Base-by-base conservation (phyloP, 2,329 filamentous ascomycete genomes). In the Trichophyton mentagrophytes region DNA sequence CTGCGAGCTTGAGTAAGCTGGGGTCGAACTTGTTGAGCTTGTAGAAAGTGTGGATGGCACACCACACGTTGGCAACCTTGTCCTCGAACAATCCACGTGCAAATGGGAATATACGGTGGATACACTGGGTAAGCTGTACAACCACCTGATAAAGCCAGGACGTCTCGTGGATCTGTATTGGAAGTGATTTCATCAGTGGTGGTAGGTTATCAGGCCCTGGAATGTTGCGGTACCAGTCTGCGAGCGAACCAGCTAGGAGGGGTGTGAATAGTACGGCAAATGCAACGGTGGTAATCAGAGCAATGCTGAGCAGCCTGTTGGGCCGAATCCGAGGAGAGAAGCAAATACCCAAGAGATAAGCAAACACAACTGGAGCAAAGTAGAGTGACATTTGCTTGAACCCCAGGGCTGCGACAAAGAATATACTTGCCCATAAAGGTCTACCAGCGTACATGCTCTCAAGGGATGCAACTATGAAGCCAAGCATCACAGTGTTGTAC, bases 321-420 rank as follows among this genome's bases (percentile, higher is more conserved):
- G 85, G 67, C 61, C 87, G 85, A 67, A 91, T 74, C 9, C 79
- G 79, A 0, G 91, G 91, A 64, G 85, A 86, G n/a, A 95, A 67
- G 70, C 91, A 96, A 69, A 86, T 85, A 7, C 92, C 93, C 0
- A 97, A 78, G 1, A 99, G 84, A 69, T 91, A 99, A 36, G 90
- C 87, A 72, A 97, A 97, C 61, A 97, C 86, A 20, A 87, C 86
- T 13, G 95, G 91, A 2, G 95, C 90, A 73, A 96, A 99, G 77
- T 97, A 99, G 15, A 99, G 80, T 0, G 92, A 92, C 95, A 99
- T 99, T 74, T 99, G 93, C 78, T 99, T 99, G 80, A 97, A 99
- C 4, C 90, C 90, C n/a, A 99, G 79, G 2, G 92, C 89, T 15
- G 83, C 84, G 5, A 99, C 93, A 67, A 99, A 99, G 77, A 96